Conservation (phyloP, 176 grass and related monocot species). For the Coix lacrymajobi region DNA sequence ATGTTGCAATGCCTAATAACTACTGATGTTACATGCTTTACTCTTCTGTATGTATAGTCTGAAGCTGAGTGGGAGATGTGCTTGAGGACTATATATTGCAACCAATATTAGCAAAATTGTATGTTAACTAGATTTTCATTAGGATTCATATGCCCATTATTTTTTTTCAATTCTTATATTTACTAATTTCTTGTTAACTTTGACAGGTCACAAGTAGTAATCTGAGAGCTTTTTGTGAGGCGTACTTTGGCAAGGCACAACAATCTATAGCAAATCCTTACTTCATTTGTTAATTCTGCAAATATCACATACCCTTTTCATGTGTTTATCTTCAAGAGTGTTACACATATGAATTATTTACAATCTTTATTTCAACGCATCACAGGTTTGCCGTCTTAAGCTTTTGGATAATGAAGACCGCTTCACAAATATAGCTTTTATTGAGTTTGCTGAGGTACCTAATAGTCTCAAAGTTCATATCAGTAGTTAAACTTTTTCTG, state of each 20-base stretch:
- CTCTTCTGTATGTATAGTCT: conserved; percentile 22
- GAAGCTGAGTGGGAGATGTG: conserved; percentile 44
- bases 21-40: not conserved
- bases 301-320: not conserved
- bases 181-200: not conserved
- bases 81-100: conserved; percentile 47
- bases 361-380: not conserved
- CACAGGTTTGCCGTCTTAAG: conserved; percentile 31
- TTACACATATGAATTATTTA: not conserved
- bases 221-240: conserved; percentile 36
- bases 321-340: not conserved
- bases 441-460: conserved; percentile 41
- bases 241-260: conserved; percentile 29
- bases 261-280: not conserved
- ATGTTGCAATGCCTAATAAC: not conserved
- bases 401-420: conserved; percentile 27
- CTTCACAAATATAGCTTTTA: conserved; percentile 38
- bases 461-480: not conserved
- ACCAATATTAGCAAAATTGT: conserved; percentile 48
- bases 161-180: not conserved
- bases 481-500: not conserved
- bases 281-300: not conserved
- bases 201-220: conserved; percentile 10
- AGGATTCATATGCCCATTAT: not conserved
- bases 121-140: not conserved